Evolutionary conservation across 257 asterid genomes (phyloP).

Genomic region (Solanum dulcamara): DNA sequence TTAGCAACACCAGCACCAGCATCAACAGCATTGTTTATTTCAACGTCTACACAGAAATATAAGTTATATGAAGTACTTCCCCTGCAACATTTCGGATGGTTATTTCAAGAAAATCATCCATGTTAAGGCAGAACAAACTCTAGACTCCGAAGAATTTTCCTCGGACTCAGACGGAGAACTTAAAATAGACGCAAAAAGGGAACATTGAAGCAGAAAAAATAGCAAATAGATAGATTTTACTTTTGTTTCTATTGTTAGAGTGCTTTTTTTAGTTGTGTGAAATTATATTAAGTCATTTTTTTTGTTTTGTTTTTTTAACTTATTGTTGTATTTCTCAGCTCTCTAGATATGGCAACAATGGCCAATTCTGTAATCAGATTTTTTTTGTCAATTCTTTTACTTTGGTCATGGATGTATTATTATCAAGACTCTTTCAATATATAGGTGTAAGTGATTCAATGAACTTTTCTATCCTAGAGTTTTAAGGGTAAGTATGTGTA

Average conservation of each 20-base stretch:
- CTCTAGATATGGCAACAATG: background rate
- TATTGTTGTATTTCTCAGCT: background rate
- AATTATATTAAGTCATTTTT: slow-evolving; percentile 11
- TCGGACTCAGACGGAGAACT: background rate
- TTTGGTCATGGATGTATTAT: background rate
- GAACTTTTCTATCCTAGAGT: background rate
- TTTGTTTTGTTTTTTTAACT: background rate
- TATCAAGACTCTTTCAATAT: slow-evolving; percentile 2
- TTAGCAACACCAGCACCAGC: background rate
- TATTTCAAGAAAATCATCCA: background rate
- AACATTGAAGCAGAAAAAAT: slow-evolving; percentile 18
- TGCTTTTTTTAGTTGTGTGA: slow-evolving; percentile 33
- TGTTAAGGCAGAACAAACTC: background rate
- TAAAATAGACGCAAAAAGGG: background rate
- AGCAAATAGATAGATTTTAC: slow-evolving; percentile 15
- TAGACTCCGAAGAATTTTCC: background rate
- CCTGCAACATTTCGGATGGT: background rate
- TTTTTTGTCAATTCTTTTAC: background rate
- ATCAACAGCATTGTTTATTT: background rate
- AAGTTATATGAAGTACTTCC: background rate
- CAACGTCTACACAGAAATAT: background rate
- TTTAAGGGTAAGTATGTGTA: background rate
- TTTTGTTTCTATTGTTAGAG: slow-evolving; percentile 11
- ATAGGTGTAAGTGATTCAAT: background rate
- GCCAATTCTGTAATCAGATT: background rate